A percentile compares a stretch with the other conserved stretches of the same genome.
phyloP scores from a whole-genome alignment of 495 filamentous ascomycete species.

The Aeminium ludgeri region DNA sequence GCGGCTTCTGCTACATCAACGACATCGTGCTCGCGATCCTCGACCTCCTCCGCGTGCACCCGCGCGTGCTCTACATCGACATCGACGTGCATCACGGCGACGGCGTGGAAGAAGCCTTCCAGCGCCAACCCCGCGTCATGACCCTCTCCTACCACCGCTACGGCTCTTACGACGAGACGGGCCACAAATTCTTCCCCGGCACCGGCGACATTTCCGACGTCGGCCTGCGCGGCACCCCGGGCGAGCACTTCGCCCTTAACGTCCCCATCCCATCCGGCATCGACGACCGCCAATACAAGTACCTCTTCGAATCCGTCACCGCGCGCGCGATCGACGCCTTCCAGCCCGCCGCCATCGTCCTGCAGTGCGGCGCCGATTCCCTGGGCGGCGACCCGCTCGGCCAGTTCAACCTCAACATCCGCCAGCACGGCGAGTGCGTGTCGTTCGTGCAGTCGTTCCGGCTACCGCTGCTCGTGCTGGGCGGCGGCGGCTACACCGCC shows the following conservation, averaged over 20 bases:
- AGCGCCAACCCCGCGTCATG: conserved; percentile 88
- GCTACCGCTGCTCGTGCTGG: conserved; percentile 73
- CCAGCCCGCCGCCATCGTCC: conserved; percentile 69
- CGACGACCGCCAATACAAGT: conserved; percentile 76
- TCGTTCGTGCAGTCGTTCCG: conserved; percentile 62
- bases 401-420: conserved; percentile 90
- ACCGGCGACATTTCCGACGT: conserved; percentile 43
- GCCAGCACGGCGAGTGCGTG: conserved; percentile 82
- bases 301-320: conserved; percentile 69
- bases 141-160: conserved; percentile 97
- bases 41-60: conserved; percentile 70
- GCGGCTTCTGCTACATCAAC: conserved; percentile 96
- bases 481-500: conserved; percentile 94
- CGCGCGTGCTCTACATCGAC: conserved; percentile 90
- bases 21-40: conserved; percentile 94
- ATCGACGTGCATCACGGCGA: conserved; percentile 98
- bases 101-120: conserved; percentile 93
- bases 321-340: conserved; percentile 58
- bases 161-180: conserved; percentile 39
- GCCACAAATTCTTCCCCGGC: conserved; percentile 50
- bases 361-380: conserved; percentile 93
- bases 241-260: conserved; percentile 48
- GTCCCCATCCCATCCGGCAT: conserved; percentile 64
- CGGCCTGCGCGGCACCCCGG: conserved; percentile 44
- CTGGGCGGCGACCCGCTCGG: conserved; percentile 85